These are phyloP conservation scores for Gymnopilus junonius DNA, from an alignment of 768 basidiomycete species.

Conservation along the genomic window DNA sequence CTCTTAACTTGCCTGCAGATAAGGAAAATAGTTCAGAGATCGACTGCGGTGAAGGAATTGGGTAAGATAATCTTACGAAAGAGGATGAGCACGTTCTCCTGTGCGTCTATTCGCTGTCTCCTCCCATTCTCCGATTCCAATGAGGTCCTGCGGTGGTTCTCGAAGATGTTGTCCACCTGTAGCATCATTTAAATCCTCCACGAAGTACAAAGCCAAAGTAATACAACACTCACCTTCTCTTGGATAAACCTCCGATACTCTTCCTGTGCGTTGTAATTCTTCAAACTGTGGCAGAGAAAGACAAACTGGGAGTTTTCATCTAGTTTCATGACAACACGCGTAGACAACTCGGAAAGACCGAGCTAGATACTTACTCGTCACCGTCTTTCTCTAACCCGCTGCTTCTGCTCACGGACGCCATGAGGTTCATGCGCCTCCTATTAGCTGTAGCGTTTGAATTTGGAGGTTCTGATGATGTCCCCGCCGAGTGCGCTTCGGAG, in stretches of 20 bases:
- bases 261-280: slow-evolving; percentile 60
- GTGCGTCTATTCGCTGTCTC: slow-evolving; percentile 52
- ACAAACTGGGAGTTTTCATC: slow-evolving; percentile 26
- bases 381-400: slow-evolving; percentile 77
- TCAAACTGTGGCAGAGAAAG: slow-evolving; percentile 51
- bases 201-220: neutral
- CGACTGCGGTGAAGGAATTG: neutral
- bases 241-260: slow-evolving; percentile 70
- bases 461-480: neutral
- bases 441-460: slow-evolving; percentile 6
- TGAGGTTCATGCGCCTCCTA: slow-evolving; percentile 57
- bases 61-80: slow-evolving; percentile 54
- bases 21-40: neutral
- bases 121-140: slow-evolving; percentile 36
- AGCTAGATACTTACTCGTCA: slow-evolving; percentile 68
- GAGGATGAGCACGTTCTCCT: slow-evolving; percentile 74
- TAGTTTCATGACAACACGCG: slow-evolving; percentile 29
- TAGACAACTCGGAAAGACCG: neutral
- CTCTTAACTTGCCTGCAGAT: slow-evolving; percentile 70
- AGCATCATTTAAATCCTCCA: neutral
- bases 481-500: neutral
- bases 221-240: slow-evolving; percentile 55
- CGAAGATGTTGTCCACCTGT: slow-evolving; percentile 56
- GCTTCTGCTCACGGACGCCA: slow-evolving; percentile 77
- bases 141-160: slow-evolving; percentile 33